Conservation (phyloP, 306 rosid genomes). For the Inga laurina region DNA sequence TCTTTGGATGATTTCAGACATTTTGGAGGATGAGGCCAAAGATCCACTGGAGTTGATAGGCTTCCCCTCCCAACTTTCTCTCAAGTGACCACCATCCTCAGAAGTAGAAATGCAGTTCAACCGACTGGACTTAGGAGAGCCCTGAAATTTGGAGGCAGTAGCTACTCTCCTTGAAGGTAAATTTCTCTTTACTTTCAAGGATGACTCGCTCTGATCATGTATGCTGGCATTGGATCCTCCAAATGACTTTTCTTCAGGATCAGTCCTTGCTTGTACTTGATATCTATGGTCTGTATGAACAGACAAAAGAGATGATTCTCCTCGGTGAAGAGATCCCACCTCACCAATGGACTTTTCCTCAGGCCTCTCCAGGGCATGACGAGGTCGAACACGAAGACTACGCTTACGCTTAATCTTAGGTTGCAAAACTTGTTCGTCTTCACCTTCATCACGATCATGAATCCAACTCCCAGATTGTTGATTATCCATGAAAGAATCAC, state of each 20-base stretch:
- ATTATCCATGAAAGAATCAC: constrained; percentile 92
- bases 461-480: constrained; percentile 95
- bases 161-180: constrained; percentile 67
- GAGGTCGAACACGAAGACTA: constrained; percentile 90
- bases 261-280: constrained; percentile 56
- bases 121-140: constrained; percentile 76
- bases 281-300: constrained; percentile 63
- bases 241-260: constrained; percentile 55
- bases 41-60: constrained; percentile 61
- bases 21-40: constrained; percentile 55
- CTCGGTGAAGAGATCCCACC: constrained; percentile 49
- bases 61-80: constrained; percentile 78
- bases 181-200: constrained; percentile 64
- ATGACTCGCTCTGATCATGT: constrained; percentile 71
- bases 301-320: constrained; percentile 68
- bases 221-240: constrained; percentile 55
- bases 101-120: constrained; percentile 60
- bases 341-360: constrained; percentile 80
- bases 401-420: constrained; percentile 95
- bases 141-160: constrained; percentile 64
- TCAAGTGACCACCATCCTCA: constrained; percentile 64
- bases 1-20: constrained; percentile 88
- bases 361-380: constrained; percentile 72
- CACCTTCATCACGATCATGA: constrained; percentile 94
- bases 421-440: constrained; percentile 93